These are phyloP conservation scores for Gossypium gossypioides DNA, from an alignment of 441 rosid species.

Conservation along the genomic window DNA sequence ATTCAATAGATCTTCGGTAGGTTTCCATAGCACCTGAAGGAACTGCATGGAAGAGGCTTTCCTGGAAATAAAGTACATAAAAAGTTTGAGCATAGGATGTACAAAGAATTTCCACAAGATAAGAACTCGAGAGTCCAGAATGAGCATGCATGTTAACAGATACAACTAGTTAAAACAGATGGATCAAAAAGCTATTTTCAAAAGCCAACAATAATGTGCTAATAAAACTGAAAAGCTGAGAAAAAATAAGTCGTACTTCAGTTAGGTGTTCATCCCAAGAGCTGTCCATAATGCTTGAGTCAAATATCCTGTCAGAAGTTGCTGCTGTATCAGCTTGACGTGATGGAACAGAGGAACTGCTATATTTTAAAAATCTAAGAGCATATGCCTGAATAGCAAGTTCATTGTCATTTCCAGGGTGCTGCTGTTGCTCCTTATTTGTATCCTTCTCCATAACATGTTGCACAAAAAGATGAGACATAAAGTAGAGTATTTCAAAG, in stretches of 20 bases:
- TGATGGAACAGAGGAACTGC: slow-evolving; percentile 34
- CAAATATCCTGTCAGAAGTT: slow-evolving; percentile 49
- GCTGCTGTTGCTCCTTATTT: slow-evolving; percentile 28
- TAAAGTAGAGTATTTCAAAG: neutral
- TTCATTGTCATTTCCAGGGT: slow-evolving; percentile 29
- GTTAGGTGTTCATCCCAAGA: slow-evolving; percentile 70
- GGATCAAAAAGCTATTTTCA: neutral
- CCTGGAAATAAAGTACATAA: slow-evolving; percentile 45
- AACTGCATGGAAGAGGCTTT: slow-evolving; percentile 85
- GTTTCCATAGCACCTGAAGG: slow-evolving; percentile 77
- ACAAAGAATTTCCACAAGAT: neutral
- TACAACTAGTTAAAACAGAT: neutral
- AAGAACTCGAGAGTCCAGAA: neutral
- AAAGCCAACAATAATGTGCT: slow-evolving; percentile 7
- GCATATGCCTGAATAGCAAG: slow-evolving; percentile 66
- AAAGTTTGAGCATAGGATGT: neutral
- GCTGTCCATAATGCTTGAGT: slow-evolving; percentile 40
- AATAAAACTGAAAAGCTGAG: neutral
- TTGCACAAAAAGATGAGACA: slow-evolving; percentile 7
- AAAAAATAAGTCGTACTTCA: slow-evolving; percentile 48
- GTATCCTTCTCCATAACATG: slow-evolving; percentile 38
- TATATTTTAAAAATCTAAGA: slow-evolving; percentile 59
- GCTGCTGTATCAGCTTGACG: slow-evolving; percentile 55
- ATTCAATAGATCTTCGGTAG: slow-evolving; percentile 75
- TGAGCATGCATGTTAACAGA: neutral